phyloP scores from a whole-genome alignment of 306 rosid genomes.

The Quercus gilva region DNA sequence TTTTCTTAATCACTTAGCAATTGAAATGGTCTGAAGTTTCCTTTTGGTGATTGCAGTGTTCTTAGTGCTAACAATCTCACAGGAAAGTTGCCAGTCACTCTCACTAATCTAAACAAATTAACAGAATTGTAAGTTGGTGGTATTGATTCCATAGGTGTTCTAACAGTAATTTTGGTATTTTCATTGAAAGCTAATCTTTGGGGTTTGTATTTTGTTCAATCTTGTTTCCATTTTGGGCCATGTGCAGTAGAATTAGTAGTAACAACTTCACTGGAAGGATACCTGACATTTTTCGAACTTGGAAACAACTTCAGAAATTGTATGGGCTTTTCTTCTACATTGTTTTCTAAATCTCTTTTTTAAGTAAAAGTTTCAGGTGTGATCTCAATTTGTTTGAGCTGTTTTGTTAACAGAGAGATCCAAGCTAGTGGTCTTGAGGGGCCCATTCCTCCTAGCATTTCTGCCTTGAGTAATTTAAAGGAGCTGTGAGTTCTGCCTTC shows the following conservation, averaged over 20 bases:
- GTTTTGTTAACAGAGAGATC: constrained; percentile 18
- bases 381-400: neutral
- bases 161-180: no score
- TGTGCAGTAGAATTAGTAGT: constrained; percentile 24
- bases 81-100: no score
- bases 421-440: constrained; percentile 32
- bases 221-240: neutral
- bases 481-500: constrained; percentile 22
- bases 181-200: no score
- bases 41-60: no score
- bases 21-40: no score
- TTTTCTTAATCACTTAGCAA: no score
- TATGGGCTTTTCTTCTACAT: neutral
- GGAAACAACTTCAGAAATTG: constrained; percentile 15
- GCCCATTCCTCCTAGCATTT: constrained; percentile 22
- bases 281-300: constrained; percentile 10
- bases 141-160: no score
- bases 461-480: constrained; percentile 3
- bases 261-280: constrained; percentile 35
- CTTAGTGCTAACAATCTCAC: no score
- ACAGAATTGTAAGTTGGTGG: no score
- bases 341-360: neutral
- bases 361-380: neutral
- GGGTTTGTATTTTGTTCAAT: neutral
- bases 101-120: no score